These are phyloP conservation scores for Mycena vitilis DNA, from an alignment of 768 basidiomycete genomes.

Conservation along the genomic window DNA sequence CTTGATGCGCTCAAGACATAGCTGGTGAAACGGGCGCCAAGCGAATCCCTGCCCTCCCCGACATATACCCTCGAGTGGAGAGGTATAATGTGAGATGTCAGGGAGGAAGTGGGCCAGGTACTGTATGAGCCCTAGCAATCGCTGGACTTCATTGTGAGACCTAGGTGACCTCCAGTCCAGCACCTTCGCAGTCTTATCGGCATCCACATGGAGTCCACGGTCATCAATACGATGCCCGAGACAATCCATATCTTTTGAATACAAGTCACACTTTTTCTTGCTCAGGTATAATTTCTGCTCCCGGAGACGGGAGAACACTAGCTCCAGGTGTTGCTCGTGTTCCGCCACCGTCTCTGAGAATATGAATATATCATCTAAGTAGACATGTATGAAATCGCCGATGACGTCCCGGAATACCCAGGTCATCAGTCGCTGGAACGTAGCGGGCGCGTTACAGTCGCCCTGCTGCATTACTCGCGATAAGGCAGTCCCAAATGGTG, in stretches of 20 bases:
- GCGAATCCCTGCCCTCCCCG: neutral
- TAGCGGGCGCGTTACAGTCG: no score
- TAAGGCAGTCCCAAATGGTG: neutral
- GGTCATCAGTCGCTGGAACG: conserved; percentile 58
- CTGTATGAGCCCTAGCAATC: conserved; percentile 3
- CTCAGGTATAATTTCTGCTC: conserved; percentile 46
- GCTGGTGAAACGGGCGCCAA: no score
- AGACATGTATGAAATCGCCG: conserved; percentile 45
- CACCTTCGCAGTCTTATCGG: conserved; percentile 24
- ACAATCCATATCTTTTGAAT: no score
- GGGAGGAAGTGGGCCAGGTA: conserved; percentile 14
- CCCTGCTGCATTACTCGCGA: conserved; percentile 3
- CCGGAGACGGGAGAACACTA: conserved; percentile 45
- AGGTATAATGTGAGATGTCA: conserved; percentile 7
- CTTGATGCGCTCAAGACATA: no score
- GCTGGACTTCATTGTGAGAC: neutral
- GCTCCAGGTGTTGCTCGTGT: conserved; percentile 48
- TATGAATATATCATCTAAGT: conserved; percentile 45
- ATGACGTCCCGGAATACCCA: conserved; percentile 51
- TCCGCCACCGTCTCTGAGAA: conserved; percentile 34
- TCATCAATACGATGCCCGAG: conserved; percentile 44
- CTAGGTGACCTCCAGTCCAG: neutral
- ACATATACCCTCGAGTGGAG: conserved; percentile 8
- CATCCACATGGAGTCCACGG: conserved; percentile 43
- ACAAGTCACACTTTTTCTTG: conserved; percentile 39